Percentiles rank a stretch among this genome's conserved stretches.
phyloP scores from a whole-genome alignment of 2,329 filamentous ascomycete species.

The Clarireedia sp. region DNA sequence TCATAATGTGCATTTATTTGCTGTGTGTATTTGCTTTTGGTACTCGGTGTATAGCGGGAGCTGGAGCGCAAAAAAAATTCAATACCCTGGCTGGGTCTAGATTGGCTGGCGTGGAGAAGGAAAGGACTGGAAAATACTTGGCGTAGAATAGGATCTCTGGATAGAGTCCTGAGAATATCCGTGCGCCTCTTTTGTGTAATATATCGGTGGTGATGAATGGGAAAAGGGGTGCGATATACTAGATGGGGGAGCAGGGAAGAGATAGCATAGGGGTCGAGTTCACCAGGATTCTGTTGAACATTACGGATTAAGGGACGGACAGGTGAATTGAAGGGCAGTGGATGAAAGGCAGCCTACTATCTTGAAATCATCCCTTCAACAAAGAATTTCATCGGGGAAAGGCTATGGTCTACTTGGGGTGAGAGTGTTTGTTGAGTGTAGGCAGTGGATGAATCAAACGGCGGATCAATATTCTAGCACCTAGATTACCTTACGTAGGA shows the following conservation, averaged over 20 bases:
- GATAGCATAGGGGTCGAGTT: neutral
- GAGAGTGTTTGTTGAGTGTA: neutral
- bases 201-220: neutral
- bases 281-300: neutral
- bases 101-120: conserved; percentile 1
- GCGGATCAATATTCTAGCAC: neutral
- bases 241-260: neutral
- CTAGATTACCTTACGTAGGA: neutral
- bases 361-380: conserved; percentile 1
- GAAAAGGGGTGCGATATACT: neutral
- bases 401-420: neutral
- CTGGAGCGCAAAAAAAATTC: conserved; percentile 8
- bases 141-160: conserved; percentile 4
- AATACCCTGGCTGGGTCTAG: neutral
- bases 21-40: neutral
- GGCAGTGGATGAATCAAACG: neutral
- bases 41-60: neutral
- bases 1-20: conserved; percentile 1
- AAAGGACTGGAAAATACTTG: neutral
- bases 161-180: neutral
- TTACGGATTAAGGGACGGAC: neutral
- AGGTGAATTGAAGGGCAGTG: neutral
- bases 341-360: neutral
- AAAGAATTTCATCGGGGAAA: neutral
- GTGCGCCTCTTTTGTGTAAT: conserved; percentile 2